Evolutionary conservation across 2,329 filamentous ascomycete genomes (phyloP).

Genomic region (Sporothrix globosa): DNA sequence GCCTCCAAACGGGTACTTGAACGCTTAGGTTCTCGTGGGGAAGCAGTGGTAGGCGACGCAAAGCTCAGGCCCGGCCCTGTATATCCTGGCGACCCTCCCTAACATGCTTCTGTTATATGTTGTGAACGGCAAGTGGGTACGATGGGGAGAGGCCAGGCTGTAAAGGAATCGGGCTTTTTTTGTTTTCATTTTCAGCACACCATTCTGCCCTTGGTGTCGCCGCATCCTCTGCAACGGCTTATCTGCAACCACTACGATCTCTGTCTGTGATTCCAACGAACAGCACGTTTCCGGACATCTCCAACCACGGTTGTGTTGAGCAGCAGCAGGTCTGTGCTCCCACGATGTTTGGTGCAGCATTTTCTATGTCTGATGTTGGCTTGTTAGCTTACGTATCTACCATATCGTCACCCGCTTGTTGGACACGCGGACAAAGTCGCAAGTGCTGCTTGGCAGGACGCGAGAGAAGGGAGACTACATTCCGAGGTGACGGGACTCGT

Average conservation of each 20-base stretch:
- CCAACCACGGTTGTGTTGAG: not conserved
- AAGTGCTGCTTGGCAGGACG: too few species aligned
- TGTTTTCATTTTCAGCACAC: not conserved
- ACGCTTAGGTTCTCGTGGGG: not conserved
- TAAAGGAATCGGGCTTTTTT: not conserved
- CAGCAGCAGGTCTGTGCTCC: not conserved
- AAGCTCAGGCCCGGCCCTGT: not conserved
- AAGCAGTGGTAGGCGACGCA: not conserved
- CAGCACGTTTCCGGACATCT: conserved; percentile 27
- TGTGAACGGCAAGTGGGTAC: not conserved
- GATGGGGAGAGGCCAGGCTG: not conserved
- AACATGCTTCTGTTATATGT: not conserved
- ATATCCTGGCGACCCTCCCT: conserved; percentile 27
- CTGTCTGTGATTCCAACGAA: not conserved
- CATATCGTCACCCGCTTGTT: not conserved
- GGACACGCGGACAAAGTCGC: not conserved
- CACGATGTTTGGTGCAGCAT: too few species aligned
- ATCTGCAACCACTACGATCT: not conserved
- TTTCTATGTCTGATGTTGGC: not conserved
- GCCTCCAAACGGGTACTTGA: not conserved
- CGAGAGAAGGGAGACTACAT: not conserved
- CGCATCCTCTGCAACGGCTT: not conserved
- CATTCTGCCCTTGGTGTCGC: not conserved
- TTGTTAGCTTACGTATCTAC: too few species aligned
- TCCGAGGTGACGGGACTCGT: not conserved